Evolutionary conservation across 257 asterid genomes (phyloP).

Genomic region (Salvia hispanica): DNA sequence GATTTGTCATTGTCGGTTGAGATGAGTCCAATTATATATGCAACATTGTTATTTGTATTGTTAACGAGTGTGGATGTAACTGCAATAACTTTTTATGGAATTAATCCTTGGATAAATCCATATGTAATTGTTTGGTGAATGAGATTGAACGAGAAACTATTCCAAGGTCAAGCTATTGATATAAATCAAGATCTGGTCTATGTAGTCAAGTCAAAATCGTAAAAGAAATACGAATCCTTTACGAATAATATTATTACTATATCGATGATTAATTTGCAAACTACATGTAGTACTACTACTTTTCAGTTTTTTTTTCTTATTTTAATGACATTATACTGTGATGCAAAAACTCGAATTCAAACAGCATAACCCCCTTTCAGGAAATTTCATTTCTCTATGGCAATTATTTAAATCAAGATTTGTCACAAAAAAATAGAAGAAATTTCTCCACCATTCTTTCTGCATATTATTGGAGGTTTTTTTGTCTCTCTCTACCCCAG

Average conservation of each 20-base stretch:
- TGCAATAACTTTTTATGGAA: too few species aligned
- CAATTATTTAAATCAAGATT: conserved; percentile 1
- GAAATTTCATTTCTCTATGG: not conserved
- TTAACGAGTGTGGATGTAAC: too few species aligned
- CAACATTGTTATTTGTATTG: too few species aligned
- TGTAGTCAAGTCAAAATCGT: not conserved
- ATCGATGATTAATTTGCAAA: not conserved
- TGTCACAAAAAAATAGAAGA: not conserved
- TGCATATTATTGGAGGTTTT: not conserved
- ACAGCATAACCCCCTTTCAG: not conserved
- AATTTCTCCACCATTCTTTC: conserved; percentile 10
- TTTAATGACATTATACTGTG: conserved; percentile 16
- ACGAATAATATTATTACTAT: not conserved
- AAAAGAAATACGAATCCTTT: not conserved
- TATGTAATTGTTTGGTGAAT: too few species aligned
- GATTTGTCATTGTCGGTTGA: too few species aligned
- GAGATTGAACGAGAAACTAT: too few species aligned
- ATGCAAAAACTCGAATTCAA: conserved; percentile 16
- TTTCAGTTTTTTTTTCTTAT: not conserved
- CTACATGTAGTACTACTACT: not conserved
- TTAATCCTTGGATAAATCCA: too few species aligned
- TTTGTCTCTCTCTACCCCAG: not conserved
- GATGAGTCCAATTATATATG: too few species aligned
- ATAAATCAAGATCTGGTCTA: not conserved
- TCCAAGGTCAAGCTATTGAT: too few species aligned